phyloP scores from a whole-genome alignment of 495 filamentous ascomycete genomes.

The Talaromyces adpressus region DNA sequence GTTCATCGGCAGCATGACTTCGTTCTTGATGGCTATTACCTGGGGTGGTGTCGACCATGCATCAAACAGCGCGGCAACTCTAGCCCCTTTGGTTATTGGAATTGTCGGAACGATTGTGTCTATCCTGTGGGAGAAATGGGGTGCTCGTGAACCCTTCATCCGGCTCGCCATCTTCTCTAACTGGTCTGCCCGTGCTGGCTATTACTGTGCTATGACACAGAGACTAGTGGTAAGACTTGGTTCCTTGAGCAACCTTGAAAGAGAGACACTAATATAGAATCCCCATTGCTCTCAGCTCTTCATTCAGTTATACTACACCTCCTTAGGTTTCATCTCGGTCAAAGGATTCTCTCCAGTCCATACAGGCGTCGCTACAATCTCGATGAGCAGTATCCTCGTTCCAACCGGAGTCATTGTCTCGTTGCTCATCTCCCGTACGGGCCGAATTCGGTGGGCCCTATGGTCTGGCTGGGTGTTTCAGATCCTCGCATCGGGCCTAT shows the following conservation, averaged over 20 bases:
- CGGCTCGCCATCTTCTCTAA: slow-evolving; percentile 37
- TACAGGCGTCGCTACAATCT: slow-evolving; percentile 45
- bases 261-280: background rate
- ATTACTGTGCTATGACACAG: slow-evolving; percentile 43
- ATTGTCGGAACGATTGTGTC: slow-evolving; percentile 16
- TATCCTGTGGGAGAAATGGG: slow-evolving; percentile 30
- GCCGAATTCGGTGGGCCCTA: slow-evolving; percentile 46
- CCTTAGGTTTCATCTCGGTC: slow-evolving; percentile 58
- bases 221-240: slow-evolving; percentile 25
- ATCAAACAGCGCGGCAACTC: slow-evolving; percentile 38
- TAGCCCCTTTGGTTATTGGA: slow-evolving; percentile 43
- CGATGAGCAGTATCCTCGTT: slow-evolving; percentile 40
- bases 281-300: slow-evolving; percentile 22
- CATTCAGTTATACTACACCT: slow-evolving; percentile 50
- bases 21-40: slow-evolving; percentile 46
- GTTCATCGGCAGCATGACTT: slow-evolving; percentile 40
- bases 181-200: slow-evolving; percentile 11
- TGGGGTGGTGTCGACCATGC: slow-evolving; percentile 50
- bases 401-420: slow-evolving; percentile 39
- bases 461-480: slow-evolving; percentile 47
- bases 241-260: background rate
- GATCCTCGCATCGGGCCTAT: slow-evolving; percentile 37
- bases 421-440: slow-evolving; percentile 35
- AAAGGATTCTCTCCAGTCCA: slow-evolving; percentile 37
- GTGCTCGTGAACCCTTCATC: slow-evolving; percentile 42